phyloP scores from a whole-genome alignment of 129 eudicot species.

The Lactuca sativa region DNA sequence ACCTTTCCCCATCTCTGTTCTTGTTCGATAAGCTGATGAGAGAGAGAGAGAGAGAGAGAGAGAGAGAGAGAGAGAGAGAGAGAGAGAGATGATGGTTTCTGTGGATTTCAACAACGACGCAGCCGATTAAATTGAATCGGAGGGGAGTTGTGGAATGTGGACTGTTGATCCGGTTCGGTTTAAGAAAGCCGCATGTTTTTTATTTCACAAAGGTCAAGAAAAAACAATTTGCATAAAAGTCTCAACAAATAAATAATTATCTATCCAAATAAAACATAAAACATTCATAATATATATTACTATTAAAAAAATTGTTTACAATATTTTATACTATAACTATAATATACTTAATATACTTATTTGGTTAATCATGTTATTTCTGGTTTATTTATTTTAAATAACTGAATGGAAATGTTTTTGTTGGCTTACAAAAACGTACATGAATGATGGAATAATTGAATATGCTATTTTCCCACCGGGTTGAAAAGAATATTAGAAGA shows the following conservation, averaged over 20 bases:
- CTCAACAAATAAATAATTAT: background rate
- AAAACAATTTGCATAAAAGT: background rate
- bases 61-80: constrained; percentile 1
- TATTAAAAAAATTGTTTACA: too few species aligned
- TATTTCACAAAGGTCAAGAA: constrained; percentile 19
- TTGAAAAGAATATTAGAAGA: constrained; percentile 32
- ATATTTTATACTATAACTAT: too few species aligned
- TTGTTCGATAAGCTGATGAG: constrained; percentile 6
- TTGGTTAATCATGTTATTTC: background rate
- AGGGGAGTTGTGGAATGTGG: constrained; percentile 15
- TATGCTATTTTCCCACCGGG: constrained; percentile 21
- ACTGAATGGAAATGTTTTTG: background rate
- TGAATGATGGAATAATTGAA: background rate
- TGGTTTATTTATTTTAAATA: too few species aligned
- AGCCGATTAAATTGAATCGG: constrained; percentile 27
- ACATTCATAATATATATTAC: too few species aligned
- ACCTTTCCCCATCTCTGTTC: constrained; percentile 58
- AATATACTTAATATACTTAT: background rate
- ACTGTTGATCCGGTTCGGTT: constrained; percentile 19
- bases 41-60: constrained; percentile 11
- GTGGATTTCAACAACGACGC: constrained; percentile 2
- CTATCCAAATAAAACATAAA: background rate
- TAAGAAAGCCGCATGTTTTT: constrained; percentile 15
- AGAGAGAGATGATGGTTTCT: constrained; percentile 16
- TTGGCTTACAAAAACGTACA: constrained; percentile 28